Evolutionary conservation across 306 rosid species (phyloP).

Genomic region (apple (Malus domestica)): DNA sequence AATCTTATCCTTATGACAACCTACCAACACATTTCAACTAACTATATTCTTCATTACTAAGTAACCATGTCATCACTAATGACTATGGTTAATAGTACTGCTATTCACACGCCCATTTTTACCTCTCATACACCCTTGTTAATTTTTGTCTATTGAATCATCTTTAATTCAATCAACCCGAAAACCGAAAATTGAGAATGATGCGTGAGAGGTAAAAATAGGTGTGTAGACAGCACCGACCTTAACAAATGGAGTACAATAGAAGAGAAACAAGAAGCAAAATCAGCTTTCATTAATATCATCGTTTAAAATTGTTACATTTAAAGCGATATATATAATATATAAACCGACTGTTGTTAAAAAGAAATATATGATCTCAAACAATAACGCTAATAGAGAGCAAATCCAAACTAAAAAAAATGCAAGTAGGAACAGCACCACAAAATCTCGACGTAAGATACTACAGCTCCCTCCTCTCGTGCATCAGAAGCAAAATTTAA

Average conservation of each 20-base stretch:
- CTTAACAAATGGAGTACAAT: neutral
- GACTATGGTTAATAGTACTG: too few relatives aligned
- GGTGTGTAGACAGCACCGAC: too few relatives aligned
- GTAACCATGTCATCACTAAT: too few relatives aligned
- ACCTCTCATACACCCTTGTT: too few relatives aligned
- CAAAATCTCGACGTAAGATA: conserved; percentile 36
- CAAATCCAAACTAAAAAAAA: conserved; percentile 23
- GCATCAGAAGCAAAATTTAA: conserved; percentile 56
- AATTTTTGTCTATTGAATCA: too few relatives aligned
- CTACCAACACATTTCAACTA: too few relatives aligned
- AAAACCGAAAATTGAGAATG: too few relatives aligned
- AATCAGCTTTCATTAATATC: neutral
- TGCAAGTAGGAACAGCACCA: conserved; percentile 23
- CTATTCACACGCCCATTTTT: too few relatives aligned
- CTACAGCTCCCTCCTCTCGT: conserved; percentile 26
- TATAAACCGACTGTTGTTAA: conserved; percentile 17
- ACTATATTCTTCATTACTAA: too few relatives aligned
- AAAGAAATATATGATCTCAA: conserved; percentile 25
- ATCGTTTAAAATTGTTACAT: conserved; percentile 30
- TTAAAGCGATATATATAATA: conserved; percentile 27
- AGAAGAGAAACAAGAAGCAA: neutral
- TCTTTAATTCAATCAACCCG: too few relatives aligned
- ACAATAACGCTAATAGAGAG: conserved; percentile 21
- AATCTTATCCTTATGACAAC: too few relatives aligned
- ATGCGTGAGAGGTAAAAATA: too few relatives aligned